A percentile compares a stretch with the other conserved stretches of the same genome.
These are phyloP conservation scores for Plicaturopsis crispa DNA, from an alignment of 768 basidiomycete species.

Conservation along the genomic window DNA sequence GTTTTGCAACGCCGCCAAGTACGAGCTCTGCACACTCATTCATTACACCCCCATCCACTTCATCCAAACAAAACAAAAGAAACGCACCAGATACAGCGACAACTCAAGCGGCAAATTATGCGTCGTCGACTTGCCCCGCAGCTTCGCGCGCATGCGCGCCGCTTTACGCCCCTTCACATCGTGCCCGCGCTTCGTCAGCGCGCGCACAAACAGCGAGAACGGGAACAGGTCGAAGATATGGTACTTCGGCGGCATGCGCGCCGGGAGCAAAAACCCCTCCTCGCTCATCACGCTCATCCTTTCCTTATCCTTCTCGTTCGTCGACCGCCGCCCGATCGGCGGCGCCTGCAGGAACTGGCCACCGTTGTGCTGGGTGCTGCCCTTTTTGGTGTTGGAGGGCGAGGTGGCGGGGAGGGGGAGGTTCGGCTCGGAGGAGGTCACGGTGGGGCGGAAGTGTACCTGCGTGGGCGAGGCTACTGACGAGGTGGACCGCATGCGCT, in stretches of 20 bases:
- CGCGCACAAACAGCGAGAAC: slow-evolving; percentile 49
- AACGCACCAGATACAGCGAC: slow-evolving; percentile 54
- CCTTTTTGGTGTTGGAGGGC: slow-evolving; percentile 12
- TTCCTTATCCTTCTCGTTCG: slow-evolving; percentile 19
- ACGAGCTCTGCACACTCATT: slow-evolving; percentile 57
- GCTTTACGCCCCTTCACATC: slow-evolving; percentile 58
- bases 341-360: no score
- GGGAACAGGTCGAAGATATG: slow-evolving; percentile 61
- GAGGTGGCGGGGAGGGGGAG: slow-evolving; percentile 22
- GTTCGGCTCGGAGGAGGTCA: slow-evolving; percentile 13
- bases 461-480: no score
- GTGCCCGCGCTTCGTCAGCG: slow-evolving; percentile 37
- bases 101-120: slow-evolving; percentile 68
- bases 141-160: slow-evolving; percentile 42
- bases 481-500: no score
- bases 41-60: background rate
- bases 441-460: no score
- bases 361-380: background rate
- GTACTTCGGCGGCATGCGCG: slow-evolving; percentile 50
- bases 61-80: no score
- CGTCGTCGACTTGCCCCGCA: slow-evolving; percentile 30
- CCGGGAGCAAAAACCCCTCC: slow-evolving; percentile 43
- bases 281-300: slow-evolving; percentile 30
- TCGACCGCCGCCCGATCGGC: slow-evolving; percentile 1
- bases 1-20: slow-evolving; percentile 51